phyloP scores from a whole-genome alignment of 2,329 filamentous ascomycete genomes.

The Elsinoe arachidis region DNA sequence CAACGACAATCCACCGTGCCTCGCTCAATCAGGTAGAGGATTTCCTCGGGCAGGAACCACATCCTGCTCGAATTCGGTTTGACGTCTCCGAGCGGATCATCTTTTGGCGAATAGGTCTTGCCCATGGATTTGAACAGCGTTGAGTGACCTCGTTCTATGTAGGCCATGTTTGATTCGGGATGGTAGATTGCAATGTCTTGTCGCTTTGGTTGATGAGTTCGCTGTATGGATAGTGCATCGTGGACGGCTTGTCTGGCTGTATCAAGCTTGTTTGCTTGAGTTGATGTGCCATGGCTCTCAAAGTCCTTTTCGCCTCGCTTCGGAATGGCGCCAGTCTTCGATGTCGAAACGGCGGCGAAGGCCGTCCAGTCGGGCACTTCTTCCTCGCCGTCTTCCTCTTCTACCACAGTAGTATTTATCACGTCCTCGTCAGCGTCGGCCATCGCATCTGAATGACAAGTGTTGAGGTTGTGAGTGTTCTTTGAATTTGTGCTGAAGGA shows the following conservation, averaged over 20 bases:
- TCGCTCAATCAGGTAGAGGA: constrained; percentile 78
- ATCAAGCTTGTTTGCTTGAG: constrained; percentile 70
- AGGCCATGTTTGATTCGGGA: constrained; percentile 48
- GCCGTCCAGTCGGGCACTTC: constrained; percentile 82
- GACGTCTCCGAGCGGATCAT: constrained; percentile 31
- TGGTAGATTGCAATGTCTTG: constrained; percentile 66
- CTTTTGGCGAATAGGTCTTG: constrained; percentile 49
- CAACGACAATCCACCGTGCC: constrained; percentile 82
- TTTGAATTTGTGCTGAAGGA: neutral
- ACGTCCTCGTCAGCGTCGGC: constrained; percentile 31
- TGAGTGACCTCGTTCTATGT: constrained; percentile 64
- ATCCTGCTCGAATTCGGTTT: constrained; percentile 31
- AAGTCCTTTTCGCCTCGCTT: constrained; percentile 97
- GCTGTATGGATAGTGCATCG: constrained; percentile 68
- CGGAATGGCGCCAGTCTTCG: constrained; percentile 51
- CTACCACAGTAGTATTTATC: constrained; percentile 42
- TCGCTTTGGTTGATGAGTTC: constrained; percentile 61
- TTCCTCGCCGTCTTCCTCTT: constrained; percentile 68
- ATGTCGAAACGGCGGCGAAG: constrained; percentile 47
- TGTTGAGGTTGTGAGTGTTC: neutral
- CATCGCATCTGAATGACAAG: constrained; percentile 21
- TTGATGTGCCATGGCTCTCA: constrained; percentile 78
- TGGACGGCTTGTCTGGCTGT: constrained; percentile 82
- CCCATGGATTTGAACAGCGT: constrained; percentile 71
- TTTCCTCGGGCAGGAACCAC: constrained; percentile 88